A percentile compares a stretch with the other conserved stretches of the same genome.
These are phyloP conservation scores for Pezicula radicicola DNA, from an alignment of 2,329 filamentous ascomycete genomes.

Conservation along the genomic window DNA sequence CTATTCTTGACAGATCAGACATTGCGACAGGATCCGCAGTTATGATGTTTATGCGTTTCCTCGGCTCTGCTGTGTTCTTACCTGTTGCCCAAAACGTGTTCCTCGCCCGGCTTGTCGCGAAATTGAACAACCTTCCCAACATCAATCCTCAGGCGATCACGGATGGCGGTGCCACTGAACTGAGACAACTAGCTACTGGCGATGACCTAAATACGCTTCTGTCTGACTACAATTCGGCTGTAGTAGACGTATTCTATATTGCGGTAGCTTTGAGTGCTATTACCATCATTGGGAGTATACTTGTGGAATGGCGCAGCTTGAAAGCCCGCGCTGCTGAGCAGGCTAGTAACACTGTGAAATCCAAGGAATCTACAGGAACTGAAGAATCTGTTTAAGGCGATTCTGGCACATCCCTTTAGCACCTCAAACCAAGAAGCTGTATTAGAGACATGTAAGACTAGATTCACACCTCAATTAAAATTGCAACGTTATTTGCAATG, in stretches of 20 bases:
- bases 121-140: conserved; percentile 5
- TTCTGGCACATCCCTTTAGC: neutral
- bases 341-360: neutral
- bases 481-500: neutral
- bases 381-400: neutral
- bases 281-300: conserved; percentile 16
- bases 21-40: conserved; percentile 17
- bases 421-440: neutral
- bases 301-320: conserved; percentile 20
- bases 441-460: neutral
- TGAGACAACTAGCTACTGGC: conserved; percentile 11
- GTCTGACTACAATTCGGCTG: conserved; percentile 16
- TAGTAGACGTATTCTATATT: conserved; percentile 18
- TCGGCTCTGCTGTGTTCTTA: conserved; percentile 16
- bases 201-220: conserved; percentile 13
- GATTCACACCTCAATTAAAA: neutral
- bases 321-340: conserved; percentile 5
- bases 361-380: neutral
- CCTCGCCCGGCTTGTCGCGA: conserved; percentile 10
- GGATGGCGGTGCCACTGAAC: conserved; percentile 6
- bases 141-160: conserved; percentile 5
- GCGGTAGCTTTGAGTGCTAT: conserved; percentile 9
- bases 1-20: conserved; percentile 18
- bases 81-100: conserved; percentile 23
- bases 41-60: conserved; percentile 17